Percentiles rank a stretch among this genome's conserved stretches.
These are phyloP conservation scores for Scalesia atractyloides DNA, from an alignment of 129 eudicot species.

Conservation along the genomic window DNA sequence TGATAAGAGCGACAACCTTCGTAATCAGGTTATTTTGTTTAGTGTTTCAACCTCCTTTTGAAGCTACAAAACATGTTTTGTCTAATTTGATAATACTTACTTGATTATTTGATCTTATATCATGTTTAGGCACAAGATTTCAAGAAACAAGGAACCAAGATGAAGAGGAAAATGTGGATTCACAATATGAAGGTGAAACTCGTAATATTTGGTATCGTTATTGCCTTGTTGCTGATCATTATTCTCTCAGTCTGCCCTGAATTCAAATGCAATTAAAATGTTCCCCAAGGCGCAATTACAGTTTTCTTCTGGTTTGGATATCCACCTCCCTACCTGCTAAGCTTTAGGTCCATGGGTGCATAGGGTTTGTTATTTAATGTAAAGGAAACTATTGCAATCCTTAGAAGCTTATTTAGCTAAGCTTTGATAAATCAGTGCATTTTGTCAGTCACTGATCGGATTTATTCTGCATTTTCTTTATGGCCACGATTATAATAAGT, in stretches of 20 bases:
- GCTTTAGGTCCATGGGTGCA: not conserved
- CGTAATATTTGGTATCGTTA: slow-evolving; percentile 36
- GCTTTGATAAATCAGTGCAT: slow-evolving; percentile 34
- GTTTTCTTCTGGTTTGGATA: slow-evolving; percentile 11
- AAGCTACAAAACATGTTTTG: slow-evolving; percentile 9
- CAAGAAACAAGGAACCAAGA: slow-evolving; percentile 45
- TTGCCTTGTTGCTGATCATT: slow-evolving; percentile 37
- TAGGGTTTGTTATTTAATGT: slow-evolving; percentile 2
- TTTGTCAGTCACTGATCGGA: slow-evolving; percentile 30
- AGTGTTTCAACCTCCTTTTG: not conserved
- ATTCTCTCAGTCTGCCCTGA: slow-evolving; percentile 37
- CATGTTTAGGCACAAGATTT: slow-evolving; percentile 40
- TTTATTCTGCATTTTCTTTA: slow-evolving; percentile 18
- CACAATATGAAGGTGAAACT: slow-evolving; percentile 60
- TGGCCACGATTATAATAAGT: slow-evolving; percentile 24
- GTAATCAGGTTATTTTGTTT: slow-evolving; percentile 38
- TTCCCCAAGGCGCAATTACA: not conserved
- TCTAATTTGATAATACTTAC: not conserved
- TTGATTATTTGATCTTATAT: not conserved
- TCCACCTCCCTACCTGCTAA: not conserved
- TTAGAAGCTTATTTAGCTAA: slow-evolving; percentile 23
- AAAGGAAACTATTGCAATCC: slow-evolving; percentile 16
- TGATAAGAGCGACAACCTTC: slow-evolving; percentile 59
- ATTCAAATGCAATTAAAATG: slow-evolving; percentile 30
- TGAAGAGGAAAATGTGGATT: slow-evolving; percentile 55